Base-by-base conservation (phyloP, 2,329 filamentous ascomycete genomes). In the Triangularia verruculosa region DNA sequence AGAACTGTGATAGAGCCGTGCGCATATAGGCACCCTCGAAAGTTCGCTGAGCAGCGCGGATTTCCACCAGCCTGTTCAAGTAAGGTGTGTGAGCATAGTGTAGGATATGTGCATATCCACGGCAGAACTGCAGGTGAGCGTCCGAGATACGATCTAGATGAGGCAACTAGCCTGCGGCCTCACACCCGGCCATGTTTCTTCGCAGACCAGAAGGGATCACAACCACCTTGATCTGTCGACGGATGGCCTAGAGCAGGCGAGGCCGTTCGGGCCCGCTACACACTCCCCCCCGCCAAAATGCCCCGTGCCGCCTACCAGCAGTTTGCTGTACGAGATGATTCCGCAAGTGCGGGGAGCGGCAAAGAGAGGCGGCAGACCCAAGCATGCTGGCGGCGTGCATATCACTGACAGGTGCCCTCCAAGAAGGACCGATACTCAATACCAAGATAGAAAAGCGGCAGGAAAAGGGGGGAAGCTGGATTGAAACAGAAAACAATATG, bases 1-100 rank as follows among this genome's bases (percentile, higher is more conserved):
- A 94, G 80, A 98, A 98, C 73, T 98, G 93, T 2, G 91, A 92
- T 20, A 99, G 86, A 2, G 94, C 93, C 0, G 95, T 99, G 66
- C 95, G 91, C 73, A 97, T 90, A 78, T 98, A 99, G 22, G 95
- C 95, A 22, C 95, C 95, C 78, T 99, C 95, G 72, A 98, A 99
- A 1, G 95, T 99, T 61, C 95, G 87, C 75, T 99, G 95, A 11
- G 94, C 92, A 12, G 95, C 95, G 67, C 95, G 91, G 69, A 98
- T 90, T 78, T 98, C 95, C 68, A 97, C 91, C 52, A 99, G 89
- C 77, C 84, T 87, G 55, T 9, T 15, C 51, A 34, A 54, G 32
- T 17, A 61, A 11, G 47, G 57, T 32, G 62, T 53, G 15, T 24
- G 13, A 15, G 51, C 60, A 52, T 61, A 47, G 51, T 32, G 32